Evolutionary conservation across 805 yeast genomes (phyloP).

Genomic region (Ogataea neopini): DNA sequence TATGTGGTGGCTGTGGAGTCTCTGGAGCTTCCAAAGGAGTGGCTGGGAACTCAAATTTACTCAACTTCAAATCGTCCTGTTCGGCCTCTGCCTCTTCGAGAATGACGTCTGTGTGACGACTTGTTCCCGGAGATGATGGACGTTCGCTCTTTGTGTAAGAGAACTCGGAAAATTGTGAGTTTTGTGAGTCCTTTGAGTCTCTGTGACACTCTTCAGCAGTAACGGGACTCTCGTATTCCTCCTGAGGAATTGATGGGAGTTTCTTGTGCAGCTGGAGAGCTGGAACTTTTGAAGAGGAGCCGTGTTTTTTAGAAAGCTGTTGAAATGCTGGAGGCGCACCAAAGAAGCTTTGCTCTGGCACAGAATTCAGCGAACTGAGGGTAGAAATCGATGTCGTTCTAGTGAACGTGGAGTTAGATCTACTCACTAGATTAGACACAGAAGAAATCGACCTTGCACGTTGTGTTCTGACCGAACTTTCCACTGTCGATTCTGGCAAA

Average conservation of each 20-base stretch:
- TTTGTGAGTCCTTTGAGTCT: conserved; percentile 7
- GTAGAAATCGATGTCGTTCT: conserved; percentile 33
- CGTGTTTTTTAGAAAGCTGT: conserved; percentile 7
- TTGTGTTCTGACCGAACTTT: conserved; percentile 11
- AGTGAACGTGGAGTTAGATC: conserved; percentile 32
- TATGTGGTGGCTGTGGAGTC: conserved; percentile 15
- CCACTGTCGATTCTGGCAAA: neutral
- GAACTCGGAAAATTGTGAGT: conserved; percentile 12
- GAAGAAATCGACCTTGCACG: conserved; percentile 23
- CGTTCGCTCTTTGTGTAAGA: conserved; percentile 13
- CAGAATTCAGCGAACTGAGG: conserved; percentile 22
- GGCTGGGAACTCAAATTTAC: conserved; percentile 23
- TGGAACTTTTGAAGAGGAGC: conserved; percentile 6
- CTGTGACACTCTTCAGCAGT: conserved; percentile 2
- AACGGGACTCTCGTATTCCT: conserved; percentile 2
- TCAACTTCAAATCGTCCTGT: conserved; percentile 15
- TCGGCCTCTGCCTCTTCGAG: conserved; percentile 13
- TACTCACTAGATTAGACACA: conserved; percentile 22
- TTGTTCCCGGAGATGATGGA: conserved; percentile 3
- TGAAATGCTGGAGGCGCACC: neutral
- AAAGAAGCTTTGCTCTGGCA: conserved; percentile 9
- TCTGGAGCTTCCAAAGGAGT: neutral
- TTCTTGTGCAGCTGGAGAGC: conserved; percentile 13
- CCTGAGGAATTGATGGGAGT: conserved; percentile 28
- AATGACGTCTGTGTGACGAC: conserved; percentile 12